phyloP scores from a whole-genome alignment of 805 yeast species.

The Blastobotrys parvus region DNA sequence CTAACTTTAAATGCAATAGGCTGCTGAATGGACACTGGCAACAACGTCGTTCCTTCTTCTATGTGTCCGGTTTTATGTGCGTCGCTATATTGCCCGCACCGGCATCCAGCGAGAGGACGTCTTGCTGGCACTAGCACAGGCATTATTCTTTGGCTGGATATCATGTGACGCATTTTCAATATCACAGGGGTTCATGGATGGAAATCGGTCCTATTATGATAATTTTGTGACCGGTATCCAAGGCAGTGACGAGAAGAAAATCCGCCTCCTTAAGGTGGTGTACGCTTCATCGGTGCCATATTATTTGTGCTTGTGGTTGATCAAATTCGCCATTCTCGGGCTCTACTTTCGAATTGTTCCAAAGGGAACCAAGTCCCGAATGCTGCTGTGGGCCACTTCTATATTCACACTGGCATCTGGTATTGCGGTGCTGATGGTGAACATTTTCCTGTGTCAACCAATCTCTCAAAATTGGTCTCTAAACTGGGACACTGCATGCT shows the following conservation, averaged over 20 bases:
- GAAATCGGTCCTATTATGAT: constrained; percentile 13
- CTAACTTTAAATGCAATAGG: no score
- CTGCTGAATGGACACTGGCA: constrained; percentile 20
- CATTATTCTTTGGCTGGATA: constrained; percentile 19
- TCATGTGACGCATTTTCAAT: constrained; percentile 18
- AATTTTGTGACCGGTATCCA: constrained; percentile 3
- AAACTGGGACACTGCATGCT: constrained; percentile 12
- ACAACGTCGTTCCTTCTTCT: constrained; percentile 13
- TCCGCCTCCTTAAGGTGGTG: constrained; percentile 18
- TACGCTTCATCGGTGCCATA: constrained; percentile 21
- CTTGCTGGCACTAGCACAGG: constrained; percentile 17
- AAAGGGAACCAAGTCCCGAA: constrained; percentile 16
- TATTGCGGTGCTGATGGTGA: constrained; percentile 15
- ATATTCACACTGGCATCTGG: constrained; percentile 10
- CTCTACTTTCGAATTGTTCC: constrained; percentile 22
- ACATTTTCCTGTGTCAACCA: constrained; percentile 20
- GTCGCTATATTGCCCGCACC: constrained; percentile 14
- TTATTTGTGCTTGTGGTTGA: constrained; percentile 20
- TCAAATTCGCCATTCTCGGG: constrained; percentile 20
- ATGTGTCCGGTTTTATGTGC: constrained; percentile 16
- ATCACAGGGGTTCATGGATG: constrained; percentile 19
- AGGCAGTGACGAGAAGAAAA: constrained; percentile 7
- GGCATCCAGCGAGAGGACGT: constrained; percentile 20
- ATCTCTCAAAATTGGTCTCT: constrained; percentile 21
- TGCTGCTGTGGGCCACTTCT: constrained; percentile 13